These are phyloP conservation scores for Phytophthora pluvialis DNA, from an alignment of 352 stramenopile genomes.

Conservation along the genomic window DNA sequence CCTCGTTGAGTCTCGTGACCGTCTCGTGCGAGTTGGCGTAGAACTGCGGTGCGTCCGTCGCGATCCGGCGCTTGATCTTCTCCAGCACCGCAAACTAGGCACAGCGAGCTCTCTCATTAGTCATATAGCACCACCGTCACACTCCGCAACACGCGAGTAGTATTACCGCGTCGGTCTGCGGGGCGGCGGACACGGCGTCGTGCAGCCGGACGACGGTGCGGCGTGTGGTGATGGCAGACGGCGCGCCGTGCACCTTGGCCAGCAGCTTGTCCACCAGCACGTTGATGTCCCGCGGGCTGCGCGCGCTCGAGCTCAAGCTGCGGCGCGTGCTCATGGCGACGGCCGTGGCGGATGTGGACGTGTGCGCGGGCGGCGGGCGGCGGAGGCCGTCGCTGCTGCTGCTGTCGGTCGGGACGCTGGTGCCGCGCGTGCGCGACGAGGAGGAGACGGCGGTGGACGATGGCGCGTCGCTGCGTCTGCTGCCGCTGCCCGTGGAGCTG, in stretches of 20 bases:
- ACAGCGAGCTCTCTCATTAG: neutral
- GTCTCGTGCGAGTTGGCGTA: conserved; percentile 52
- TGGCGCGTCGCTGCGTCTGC: conserved; percentile 6
- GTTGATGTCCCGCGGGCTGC: conserved; percentile 54
- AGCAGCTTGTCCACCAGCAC: conserved; percentile 65
- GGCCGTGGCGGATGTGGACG: conserved; percentile 33
- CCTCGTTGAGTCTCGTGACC: conserved; percentile 66
- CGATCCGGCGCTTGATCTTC: conserved; percentile 81
- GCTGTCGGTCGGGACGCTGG: conserved; percentile 7
- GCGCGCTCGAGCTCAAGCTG: conserved; percentile 19
- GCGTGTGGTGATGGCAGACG: conserved; percentile 62
- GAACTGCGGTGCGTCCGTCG: conserved; percentile 46
- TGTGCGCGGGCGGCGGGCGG: conserved; percentile 11
- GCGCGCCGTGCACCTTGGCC: conserved; percentile 53
- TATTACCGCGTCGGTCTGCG: conserved; percentile 44
- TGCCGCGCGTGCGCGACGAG: conserved; percentile 18
- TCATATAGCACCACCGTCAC: neutral
- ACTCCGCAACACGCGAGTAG: no score
- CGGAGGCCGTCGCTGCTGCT: conserved; percentile 10
- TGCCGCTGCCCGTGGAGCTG: conserved; percentile 25
- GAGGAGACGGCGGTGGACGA: neutral
- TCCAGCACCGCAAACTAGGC: conserved; percentile 70
- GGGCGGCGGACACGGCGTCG: conserved; percentile 39
- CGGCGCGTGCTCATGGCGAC: conserved; percentile 43
- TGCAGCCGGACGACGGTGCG: conserved; percentile 63